Base-by-base conservation (phyloP, 2,329 filamentous ascomycete species). In the Aureobasidium leucospermi region DNA sequence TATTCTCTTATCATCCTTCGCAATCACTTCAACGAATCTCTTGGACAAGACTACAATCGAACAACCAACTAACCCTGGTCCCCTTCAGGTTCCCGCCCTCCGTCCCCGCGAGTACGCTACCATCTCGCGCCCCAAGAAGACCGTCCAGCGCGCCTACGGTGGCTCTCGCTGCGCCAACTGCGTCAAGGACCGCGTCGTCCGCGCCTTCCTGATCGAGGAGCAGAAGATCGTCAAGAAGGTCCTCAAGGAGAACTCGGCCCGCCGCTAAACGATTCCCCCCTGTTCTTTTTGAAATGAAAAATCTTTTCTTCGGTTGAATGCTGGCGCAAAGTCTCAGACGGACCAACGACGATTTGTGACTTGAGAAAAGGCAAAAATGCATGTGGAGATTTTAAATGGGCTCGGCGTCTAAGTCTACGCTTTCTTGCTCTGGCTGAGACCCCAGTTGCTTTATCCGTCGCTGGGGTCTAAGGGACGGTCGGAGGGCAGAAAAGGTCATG, bases 151-250 rank as follows among this genome's bases (percentile, higher is more conserved):
- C 73, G 92, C 94, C 74, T 99, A 99, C 79, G 92, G 94, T 78
- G 94, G 94, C 75, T 96, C 92, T 73, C 90, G 94, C 85, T 99
- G 94, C 84, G 91, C 89, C 76, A 94, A 90, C 85, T 99, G 94
- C 80, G 94, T 99, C 71, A 92, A 93, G 79, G 94, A 99, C 84
- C 89, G 94, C 72, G 90, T 99, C 70, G 90, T 96, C 71, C 90
- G 94, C 71, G 94, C 94, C 67, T 99, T 99, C 88, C 82, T 99
- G 78, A 97, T 99, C 69, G 95, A 99, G 85, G 94, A 99, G 87
- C 94, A 99, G 85, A 99, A 99, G 90, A 97, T 99, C 73, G 94
- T 99, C 81, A 99, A 99, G 91, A 99, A 99, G 90, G 94, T 99
- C 73, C 86, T 97, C 78, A 96, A 96, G 89, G 93, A 97, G 85